phyloP scores from a whole-genome alignment of 2,329 filamentous ascomycete species.

The Sclerotinia subarctica region DNA sequence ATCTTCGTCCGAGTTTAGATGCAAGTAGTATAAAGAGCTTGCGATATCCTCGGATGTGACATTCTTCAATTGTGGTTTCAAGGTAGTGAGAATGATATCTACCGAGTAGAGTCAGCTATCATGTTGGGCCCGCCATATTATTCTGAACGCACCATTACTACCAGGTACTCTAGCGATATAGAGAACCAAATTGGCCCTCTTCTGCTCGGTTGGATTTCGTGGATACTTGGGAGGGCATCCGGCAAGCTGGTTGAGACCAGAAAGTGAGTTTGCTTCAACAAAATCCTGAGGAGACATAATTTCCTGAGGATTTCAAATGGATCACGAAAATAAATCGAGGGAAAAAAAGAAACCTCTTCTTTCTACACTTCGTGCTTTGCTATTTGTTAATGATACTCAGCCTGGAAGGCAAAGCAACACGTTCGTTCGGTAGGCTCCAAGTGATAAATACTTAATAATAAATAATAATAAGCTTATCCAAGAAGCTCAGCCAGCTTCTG shows the following conservation, averaged over 20 bases:
- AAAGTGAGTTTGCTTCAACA: conserved; percentile 79
- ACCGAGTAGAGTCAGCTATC: not conserved
- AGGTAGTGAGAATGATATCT: conserved; percentile 63
- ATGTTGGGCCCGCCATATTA: conserved; percentile 7
- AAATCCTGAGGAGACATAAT: conserved; percentile 27
- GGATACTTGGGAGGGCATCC: conserved; percentile 85
- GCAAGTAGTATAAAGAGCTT: conserved; percentile 86
- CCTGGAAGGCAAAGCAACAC: conserved; percentile 6
- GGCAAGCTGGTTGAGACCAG: conserved; percentile 74
- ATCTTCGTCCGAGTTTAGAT: conserved; percentile 66
- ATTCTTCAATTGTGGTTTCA: conserved; percentile 84
- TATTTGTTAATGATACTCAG: not conserved
- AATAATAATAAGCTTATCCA: not conserved
- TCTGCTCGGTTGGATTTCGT: conserved; percentile 67
- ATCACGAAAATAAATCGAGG: not conserved
- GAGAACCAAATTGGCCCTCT: conserved; percentile 69
- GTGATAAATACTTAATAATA: not conserved
- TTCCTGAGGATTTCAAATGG: not conserved
- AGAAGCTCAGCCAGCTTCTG: not conserved
- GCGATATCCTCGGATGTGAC: conserved; percentile 85
- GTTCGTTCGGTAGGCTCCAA: not conserved
- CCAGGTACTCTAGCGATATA: conserved; percentile 95
- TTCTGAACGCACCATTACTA: conserved; percentile 64
- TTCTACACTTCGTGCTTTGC: not conserved
- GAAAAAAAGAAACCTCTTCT: not conserved